A percentile compares a stretch with the other conserved stretches of the same genome.
Evolutionary conservation across 2,329 filamentous ascomycete genomes (phyloP).

Genomic region (Scytalidium lignicola): DNA sequence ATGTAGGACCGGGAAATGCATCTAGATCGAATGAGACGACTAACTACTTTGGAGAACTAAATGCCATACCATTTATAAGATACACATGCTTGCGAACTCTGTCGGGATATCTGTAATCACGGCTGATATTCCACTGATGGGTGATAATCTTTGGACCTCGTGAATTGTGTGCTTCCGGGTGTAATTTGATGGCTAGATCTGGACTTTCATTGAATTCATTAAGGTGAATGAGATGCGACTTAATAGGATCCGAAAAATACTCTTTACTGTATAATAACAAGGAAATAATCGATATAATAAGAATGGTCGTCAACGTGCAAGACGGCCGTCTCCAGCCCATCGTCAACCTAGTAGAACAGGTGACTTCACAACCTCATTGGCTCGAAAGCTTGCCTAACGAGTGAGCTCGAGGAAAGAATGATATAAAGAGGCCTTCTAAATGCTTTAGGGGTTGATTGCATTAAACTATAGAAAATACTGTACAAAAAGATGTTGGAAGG

Average conservation of each 20-base stretch:
- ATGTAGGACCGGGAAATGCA: constrained; percentile 41
- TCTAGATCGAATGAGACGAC: neutral
- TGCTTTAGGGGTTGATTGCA: too few relatives aligned
- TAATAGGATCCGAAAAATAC: neutral
- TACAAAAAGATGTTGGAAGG: too few relatives aligned
- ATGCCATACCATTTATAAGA: constrained; percentile 39
- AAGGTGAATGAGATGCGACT: neutral
- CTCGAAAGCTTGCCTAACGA: neutral
- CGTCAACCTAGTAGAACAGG: neutral
- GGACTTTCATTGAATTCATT: neutral
- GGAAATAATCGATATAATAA: neutral
- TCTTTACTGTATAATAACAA: neutral
- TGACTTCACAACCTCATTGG: neutral
- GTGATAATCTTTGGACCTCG: constrained; percentile 28
- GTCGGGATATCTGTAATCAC: constrained; percentile 34
- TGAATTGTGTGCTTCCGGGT: constrained; percentile 36
- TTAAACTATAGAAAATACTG: too few relatives aligned
- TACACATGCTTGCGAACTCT: constrained; percentile 42
- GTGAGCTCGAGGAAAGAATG: too few relatives aligned
- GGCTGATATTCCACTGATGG: constrained; percentile 36
- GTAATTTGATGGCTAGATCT: constrained; percentile 19
- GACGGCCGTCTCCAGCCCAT: neutral
- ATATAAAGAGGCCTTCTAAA: too few relatives aligned
- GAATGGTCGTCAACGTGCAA: neutral
- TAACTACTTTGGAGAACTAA: neutral